Evolutionary conservation across 176 grass and related monocot species (phyloP).

Genomic region (Otatea glauca): DNA sequence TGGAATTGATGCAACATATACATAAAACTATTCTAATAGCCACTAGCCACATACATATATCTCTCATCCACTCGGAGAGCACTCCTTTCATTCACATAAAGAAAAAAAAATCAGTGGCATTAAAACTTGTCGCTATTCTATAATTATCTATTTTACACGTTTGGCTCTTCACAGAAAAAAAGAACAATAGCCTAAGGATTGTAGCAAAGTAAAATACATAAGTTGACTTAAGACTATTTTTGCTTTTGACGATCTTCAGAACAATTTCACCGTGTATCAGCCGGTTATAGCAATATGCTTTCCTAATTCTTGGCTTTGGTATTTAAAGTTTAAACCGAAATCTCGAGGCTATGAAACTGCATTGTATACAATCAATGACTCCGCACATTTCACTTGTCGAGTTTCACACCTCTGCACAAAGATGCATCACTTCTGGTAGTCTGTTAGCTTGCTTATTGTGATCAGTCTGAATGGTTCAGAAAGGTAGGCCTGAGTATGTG

Average conservation of each 20-base stretch:
- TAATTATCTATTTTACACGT: constrained; percentile 29
- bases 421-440: constrained; percentile 67
- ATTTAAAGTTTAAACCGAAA: constrained; percentile 1
- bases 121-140: neutral
- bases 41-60: neutral
- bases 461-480: constrained; percentile 70
- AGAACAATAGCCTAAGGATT: neutral
- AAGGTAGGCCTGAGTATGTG: constrained; percentile 67
- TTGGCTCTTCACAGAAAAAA: constrained; percentile 6
- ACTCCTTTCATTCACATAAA: neutral
- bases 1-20: neutral
- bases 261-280: neutral
- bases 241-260: constrained; percentile 1
- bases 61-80: neutral
- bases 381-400: neutral
- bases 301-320: constrained; percentile 3
- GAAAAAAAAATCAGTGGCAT: neutral
- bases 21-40: neutral
- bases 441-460: constrained; percentile 70
- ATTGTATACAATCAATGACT: neutral
- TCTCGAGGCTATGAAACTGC: constrained; percentile 15
- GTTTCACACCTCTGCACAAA: constrained; percentile 19
- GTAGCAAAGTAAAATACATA: constrained; percentile 13
- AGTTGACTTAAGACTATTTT: neutral
- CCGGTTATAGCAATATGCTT: neutral